Conservation (phyloP, 176 grass and related monocot species). For the Oryza coarctata region DNA sequence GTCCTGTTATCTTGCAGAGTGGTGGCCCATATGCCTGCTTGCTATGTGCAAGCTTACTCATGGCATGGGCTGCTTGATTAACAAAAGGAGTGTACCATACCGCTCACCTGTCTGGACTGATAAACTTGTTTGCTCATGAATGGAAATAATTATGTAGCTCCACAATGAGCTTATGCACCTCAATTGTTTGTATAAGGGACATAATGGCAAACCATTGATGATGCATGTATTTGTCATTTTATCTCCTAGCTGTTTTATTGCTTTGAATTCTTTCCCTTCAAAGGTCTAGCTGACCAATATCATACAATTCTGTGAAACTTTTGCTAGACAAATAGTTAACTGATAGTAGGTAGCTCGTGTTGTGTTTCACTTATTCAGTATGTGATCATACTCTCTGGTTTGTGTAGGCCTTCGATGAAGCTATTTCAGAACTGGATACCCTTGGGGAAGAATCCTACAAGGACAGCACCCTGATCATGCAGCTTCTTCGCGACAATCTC, state of each 20-base stretch:
- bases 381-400: constrained; percentile 17
- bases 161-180: not conserved
- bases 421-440: constrained; percentile 85
- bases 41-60: constrained; percentile 27
- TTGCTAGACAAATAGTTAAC: not conserved
- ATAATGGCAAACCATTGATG: not conserved
- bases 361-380: not conserved
- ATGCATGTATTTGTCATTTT: not conserved
- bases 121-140: constrained; percentile 22
- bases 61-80: constrained; percentile 32
- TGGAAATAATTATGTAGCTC: not conserved
- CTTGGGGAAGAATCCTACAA: constrained; percentile 99
- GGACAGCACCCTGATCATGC: constrained; percentile 98
- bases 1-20: constrained; percentile 18
- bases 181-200: not conserved
- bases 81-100: constrained; percentile 11
- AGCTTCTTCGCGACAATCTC: constrained; percentile 98
- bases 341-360: not conserved
- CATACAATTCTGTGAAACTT: not conserved
- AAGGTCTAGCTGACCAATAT: not conserved
- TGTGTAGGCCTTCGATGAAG: constrained; percentile 89
- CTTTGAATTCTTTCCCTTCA: not conserved
- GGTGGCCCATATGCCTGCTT: constrained; percentile 29
- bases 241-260: not conserved
- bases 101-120: not conserved